Evolutionary conservation across 2,329 filamentous ascomycete species (phyloP), one percentile per base, ranked within the genome.

Genomic region (Fusarium temperatum): DNA sequence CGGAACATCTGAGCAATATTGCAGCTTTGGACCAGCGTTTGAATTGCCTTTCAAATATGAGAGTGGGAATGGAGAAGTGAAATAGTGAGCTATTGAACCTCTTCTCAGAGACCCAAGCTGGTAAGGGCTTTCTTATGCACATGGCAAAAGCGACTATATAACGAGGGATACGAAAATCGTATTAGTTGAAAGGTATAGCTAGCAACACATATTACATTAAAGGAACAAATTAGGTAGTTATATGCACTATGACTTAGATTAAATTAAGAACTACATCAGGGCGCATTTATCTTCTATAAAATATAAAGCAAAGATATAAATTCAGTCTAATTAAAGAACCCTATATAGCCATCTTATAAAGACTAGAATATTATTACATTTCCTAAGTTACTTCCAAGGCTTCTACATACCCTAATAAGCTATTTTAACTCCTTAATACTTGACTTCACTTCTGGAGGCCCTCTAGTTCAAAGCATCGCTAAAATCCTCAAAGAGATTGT

Each of bases 201-300:
- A 41, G 20, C 39, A 14, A 9, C 11, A 6, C 0, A n/a, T 2
- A 13, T n/a, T 41, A n/a, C 8, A 6, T n/a, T 4, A 41, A 41
- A n/a, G 13, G 22, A 41, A 15, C 8, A n/a, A 41, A 14, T 22
- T 1, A 22, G 8, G 20, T 8, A 39, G 39, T 41, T 0, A 41
- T 0, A 41, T 4, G 20, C 12, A 4, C 8, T n/a, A 6, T 22
- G 0, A 41, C 39, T 22, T 13, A 5, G 7, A 13, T 41, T 8
- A 2, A 6, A 41, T 41, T 14, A 22, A 14, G 22, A 22, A 41
- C 4, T 22, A 13, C 1, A 22, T 22, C 0, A 41, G 13, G 12
- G 20, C 20, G 8, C 8, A 9, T 4, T 14, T 14, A 12, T 8
- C 3, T 22, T 39, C 20, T 5, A 3, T 39, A 39, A 13, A 17